Base-by-base conservation (phyloP, 1,284 basidiomycete genomes). In the Leccinum pallidistipes region DNA sequence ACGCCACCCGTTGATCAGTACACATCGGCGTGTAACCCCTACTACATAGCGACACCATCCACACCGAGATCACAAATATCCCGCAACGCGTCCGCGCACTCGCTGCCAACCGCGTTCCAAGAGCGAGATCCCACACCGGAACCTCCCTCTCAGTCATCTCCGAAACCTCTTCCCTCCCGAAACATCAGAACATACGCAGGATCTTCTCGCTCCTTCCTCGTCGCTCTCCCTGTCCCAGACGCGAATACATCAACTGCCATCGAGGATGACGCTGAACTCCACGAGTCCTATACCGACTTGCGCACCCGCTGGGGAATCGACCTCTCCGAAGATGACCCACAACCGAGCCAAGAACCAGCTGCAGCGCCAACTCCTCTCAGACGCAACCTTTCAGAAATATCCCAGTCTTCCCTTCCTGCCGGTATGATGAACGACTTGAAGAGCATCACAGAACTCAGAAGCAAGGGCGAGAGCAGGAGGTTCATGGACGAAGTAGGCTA, bases 401-500 rank as follows among this genome's bases (percentile, higher is more conserved):
- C 68, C 51, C 71, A 74, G 12, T 61, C 65, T 5, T 73, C 75
- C 8, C 68, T 82, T 10, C 77, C 81, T 3, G 71, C 73, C 32
- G 85, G 83, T 14, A 84, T 87, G 82, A 84, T 85, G 77, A 91
- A 91, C 67, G 87, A 90, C 57, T 69, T 92, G 55, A 90, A 88
- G 70, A 92, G 88, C 63, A 90, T 92, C 55, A 89, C 88, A 0
- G 91, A 93, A 66, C 77, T 93, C 40, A 78, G 90, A 58, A 88
- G 83, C 66, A 90, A 89, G 69, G 91, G 91, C n/a, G 90, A 93
- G 74, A 86, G 80, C 57, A 78, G 91, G 64, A 78, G 90, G 18
- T 93, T 93, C 68, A 71, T 91, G 53, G 91, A 93, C 62, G 91
- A 92, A 68, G 82, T 91, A 3, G 91, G 90, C 0, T 93, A 92